phyloP scores from a whole-genome alignment of 257 asterid genomes.

The Fraxinus quadrangulata region DNA sequence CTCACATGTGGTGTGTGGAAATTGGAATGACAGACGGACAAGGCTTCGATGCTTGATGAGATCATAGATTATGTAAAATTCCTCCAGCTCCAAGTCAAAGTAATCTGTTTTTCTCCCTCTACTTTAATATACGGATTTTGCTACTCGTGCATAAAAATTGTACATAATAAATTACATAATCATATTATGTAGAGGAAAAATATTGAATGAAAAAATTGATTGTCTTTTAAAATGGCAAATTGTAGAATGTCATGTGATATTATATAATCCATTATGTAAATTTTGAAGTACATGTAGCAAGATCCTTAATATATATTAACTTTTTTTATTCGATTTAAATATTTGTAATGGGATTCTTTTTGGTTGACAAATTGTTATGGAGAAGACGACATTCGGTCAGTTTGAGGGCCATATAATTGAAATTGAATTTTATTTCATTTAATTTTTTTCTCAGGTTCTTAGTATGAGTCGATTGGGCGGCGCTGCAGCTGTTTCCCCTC shows the following conservation, averaged over 20 bases:
- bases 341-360: constrained; percentile 33
- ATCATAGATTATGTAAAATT: constrained; percentile 96
- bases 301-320: too few species aligned
- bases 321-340: constrained; percentile 2
- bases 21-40: constrained; percentile 85
- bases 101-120: constrained; percentile 29
- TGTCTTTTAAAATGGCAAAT: too few species aligned
- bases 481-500: constrained; percentile 80
- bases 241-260: too few species aligned
- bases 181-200: too few species aligned
- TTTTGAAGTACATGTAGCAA: too few species aligned
- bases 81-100: constrained; percentile 99
- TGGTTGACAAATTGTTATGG: constrained; percentile 45
- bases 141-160: too few species aligned
- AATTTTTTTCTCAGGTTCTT: constrained; percentile 56
- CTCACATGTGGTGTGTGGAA: neutral
- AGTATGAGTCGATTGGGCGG: constrained; percentile 96
- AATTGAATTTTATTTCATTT: neutral
- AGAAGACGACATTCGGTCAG: constrained; percentile 25
- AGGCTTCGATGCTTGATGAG: constrained; percentile 96
- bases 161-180: too few species aligned
- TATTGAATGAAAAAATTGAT: too few species aligned
- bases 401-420: neutral
- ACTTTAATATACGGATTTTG: neutral
- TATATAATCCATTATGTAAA: too few species aligned